These are phyloP conservation scores for Monilinia aucupariae DNA, from an alignment of 2,329 filamentous ascomycete species.

Conservation along the genomic window DNA sequence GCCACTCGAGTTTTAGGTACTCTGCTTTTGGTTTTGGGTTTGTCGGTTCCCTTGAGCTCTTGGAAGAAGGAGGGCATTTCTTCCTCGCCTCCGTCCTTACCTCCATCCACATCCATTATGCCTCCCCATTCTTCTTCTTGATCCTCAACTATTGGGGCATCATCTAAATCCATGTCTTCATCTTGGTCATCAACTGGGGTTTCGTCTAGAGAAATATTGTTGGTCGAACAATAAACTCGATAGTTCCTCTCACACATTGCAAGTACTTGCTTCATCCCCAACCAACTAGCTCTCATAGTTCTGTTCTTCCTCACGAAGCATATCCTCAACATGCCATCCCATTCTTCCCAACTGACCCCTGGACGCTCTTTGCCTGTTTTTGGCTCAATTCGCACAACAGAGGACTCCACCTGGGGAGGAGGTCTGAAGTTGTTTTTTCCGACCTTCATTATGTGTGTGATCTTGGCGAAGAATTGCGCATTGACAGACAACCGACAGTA, in stretches of 20 bases:
- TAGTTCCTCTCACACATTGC: slow-evolving; percentile 84
- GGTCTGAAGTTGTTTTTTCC: slow-evolving; percentile 96
- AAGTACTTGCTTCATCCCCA: slow-evolving; percentile 75
- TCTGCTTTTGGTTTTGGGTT: slow-evolving; percentile 60
- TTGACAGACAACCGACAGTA: slow-evolving; percentile 91
- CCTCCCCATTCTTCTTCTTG: slow-evolving; percentile 48
- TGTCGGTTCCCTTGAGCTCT: slow-evolving; percentile 45
- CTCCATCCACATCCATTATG: slow-evolving; percentile 46
- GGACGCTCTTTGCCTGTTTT: slow-evolving; percentile 73
- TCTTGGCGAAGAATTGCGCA: slow-evolving; percentile 82
- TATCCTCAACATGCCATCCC: slow-evolving; percentile 81
- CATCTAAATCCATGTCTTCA: slow-evolving; percentile 44
- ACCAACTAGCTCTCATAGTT: slow-evolving; percentile 74
- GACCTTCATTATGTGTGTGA: slow-evolving; percentile 79
- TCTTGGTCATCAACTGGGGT: slow-evolving; percentile 42
- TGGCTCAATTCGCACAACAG: slow-evolving; percentile 83
- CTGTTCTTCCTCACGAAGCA: slow-evolving; percentile 88
- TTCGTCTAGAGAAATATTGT: slow-evolving; percentile 74
- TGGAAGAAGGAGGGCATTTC: slow-evolving; percentile 83
- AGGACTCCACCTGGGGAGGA: slow-evolving; percentile 85
- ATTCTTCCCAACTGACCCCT: slow-evolving; percentile 88
- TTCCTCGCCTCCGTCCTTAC: slow-evolving; percentile 47
- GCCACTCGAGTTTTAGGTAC: slow-evolving; percentile 76
- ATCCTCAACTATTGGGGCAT: slow-evolving; percentile 39
- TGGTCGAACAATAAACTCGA: slow-evolving; percentile 81